Base-by-base conservation (phyloP, 1,284 basidiomycete genomes). In the Ganoderma lingzhi region DNA sequence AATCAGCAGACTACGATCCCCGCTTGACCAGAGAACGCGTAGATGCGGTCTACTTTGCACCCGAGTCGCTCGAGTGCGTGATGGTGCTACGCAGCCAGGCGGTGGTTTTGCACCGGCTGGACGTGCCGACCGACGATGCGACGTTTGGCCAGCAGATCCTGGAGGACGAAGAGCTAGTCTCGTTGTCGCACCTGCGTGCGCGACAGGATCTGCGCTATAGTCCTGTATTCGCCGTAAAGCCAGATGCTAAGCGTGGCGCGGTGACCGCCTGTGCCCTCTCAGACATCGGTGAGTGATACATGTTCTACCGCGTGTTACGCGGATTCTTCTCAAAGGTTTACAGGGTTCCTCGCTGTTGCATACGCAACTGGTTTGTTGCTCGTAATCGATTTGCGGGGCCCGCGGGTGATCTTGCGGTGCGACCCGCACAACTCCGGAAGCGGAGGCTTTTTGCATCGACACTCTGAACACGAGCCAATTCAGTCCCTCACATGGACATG, bases 291-390 rank as follows among this genome's bases (percentile, higher is more conserved):
- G 74, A 75, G 87, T 77, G 9, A 17, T 44, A 17, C 23, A 61
- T 28, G 23, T 56, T 56, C n/a, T 53, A 41, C 39, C 42, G 64
- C 56, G 23, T 32, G 10, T 37, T 76, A 19, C 45, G 67, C 65
- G 17, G 1, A 42, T 48, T 42, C 63, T 59, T 19, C 28, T 32
- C 15, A 41, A 4, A 15, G 3, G 14, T n/a, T 6, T 28, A 30
- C 73, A 93, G 94, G 94, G 3, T 94, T 96, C 77, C 80, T 94
- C 48, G 92, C 93, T 0, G 84, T 90, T 2, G 88, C 90, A 1
- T 94, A 92, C 76, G 78, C 80, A 6, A 86, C 87, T 64, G 90
- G 89, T 2, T 83, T 86, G 2, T 70, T 96, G 23, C 81, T 87
- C 32, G 80, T 95, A 41, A 78, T 95, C 23, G 92, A 96, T 76